phyloP scores from a whole-genome alignment of 225 moss, liverwort and hornwort genomes.

The Climacium dendroides region DNA sequence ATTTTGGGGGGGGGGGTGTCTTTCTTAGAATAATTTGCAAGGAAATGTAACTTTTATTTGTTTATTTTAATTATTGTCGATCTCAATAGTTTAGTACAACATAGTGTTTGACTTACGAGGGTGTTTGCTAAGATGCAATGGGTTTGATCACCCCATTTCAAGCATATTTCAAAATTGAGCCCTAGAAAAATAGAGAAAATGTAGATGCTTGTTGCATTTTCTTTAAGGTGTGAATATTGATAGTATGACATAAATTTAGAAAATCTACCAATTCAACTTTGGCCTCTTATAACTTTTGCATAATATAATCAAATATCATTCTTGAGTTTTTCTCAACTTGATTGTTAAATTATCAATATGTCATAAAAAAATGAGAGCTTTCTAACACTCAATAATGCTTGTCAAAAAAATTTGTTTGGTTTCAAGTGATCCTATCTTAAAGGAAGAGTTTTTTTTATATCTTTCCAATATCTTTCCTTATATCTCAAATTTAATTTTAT shows the following conservation, averaged over 20 bases:
- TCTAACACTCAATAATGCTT: background rate
- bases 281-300: no score
- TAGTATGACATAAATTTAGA: fast-evolving
- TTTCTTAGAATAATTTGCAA: background rate
- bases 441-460: background rate
- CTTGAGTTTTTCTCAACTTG: background rate
- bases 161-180: fast-evolving
- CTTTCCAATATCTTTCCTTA: background rate
- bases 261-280: background rate
- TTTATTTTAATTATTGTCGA: background rate
- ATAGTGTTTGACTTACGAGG: background rate
- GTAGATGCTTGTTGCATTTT: background rate
- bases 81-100: background rate
- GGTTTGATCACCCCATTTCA: fast-evolving
- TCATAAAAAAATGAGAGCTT: no score
- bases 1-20: no score
- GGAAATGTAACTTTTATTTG: fast-evolving
- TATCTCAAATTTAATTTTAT: background rate
- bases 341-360: background rate
- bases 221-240: background rate
- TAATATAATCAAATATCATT: background rate
- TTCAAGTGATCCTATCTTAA: background rate
- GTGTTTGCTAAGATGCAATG: background rate
- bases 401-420: no score
- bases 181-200: background rate